A percentile compares a stretch with the other conserved stretches of the same genome.
Conservation (phyloP, 768 basidiomycete species). For the Collybia nuda region DNA sequence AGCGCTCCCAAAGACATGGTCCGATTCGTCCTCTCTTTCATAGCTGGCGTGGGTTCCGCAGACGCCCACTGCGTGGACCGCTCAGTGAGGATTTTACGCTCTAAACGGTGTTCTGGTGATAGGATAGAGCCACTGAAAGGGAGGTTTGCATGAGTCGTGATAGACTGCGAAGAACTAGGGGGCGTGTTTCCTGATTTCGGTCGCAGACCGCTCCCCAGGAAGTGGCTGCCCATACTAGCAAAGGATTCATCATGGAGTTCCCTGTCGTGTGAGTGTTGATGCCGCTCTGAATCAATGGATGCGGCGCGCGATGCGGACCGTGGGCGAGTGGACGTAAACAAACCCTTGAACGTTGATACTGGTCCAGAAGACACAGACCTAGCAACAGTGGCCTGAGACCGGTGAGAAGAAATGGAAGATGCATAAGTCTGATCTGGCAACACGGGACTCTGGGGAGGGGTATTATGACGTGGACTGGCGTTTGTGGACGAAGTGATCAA, state of each 20-base stretch:
- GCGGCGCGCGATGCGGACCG: slow-evolving; percentile 55
- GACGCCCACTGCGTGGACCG: slow-evolving; percentile 11
- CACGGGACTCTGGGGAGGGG: slow-evolving; percentile 25
- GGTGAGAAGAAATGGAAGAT: slow-evolving; percentile 44
- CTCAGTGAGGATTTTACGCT: slow-evolving; percentile 30
- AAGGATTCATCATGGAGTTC: slow-evolving; percentile 53
- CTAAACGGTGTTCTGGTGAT: slow-evolving; percentile 29
- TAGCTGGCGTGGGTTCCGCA: slow-evolving; percentile 30
- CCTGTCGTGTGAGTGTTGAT: slow-evolving; percentile 21
- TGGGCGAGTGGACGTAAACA: slow-evolving; percentile 54
- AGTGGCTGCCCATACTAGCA: slow-evolving; percentile 50
- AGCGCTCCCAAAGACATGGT: slow-evolving; percentile 30
- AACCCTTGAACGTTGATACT: slow-evolving; percentile 58
- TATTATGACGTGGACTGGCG: slow-evolving; percentile 17
- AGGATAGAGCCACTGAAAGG: slow-evolving; percentile 29
- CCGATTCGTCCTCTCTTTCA: slow-evolving; percentile 27
- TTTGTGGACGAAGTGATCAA: slow-evolving; percentile 38
- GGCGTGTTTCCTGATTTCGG: slow-evolving; percentile 33
- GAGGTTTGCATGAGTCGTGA: slow-evolving; percentile 27
- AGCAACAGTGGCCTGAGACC: slow-evolving; percentile 40
- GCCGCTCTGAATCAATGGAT: slow-evolving; percentile 30
- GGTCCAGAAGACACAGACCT: slow-evolving; percentile 36
- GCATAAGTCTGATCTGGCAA: slow-evolving; percentile 39
- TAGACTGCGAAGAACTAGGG: slow-evolving; percentile 17
- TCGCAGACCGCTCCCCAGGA: slow-evolving; percentile 48